Evolutionary conservation across 176 grass and related monocot species (phyloP), one percentile per base, ranked within the genome.

Genomic region (Triticum monococcum): DNA sequence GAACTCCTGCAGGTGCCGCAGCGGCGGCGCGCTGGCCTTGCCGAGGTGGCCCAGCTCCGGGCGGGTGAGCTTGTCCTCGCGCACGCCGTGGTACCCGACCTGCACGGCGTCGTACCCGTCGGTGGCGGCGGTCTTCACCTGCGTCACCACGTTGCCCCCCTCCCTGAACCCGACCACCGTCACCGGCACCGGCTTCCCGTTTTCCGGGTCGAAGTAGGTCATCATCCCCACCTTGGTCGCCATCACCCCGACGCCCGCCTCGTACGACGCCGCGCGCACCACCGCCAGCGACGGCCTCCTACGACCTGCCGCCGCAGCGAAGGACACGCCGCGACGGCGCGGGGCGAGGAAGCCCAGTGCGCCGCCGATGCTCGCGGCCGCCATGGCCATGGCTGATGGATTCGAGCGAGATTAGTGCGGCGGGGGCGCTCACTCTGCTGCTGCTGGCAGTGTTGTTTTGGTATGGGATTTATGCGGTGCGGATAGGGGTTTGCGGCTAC

Each of bases 181-280:
- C 78, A 98, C 93, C 0, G 96, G 96, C 30, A 98, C 91, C 18
- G 92, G 89, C 75, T 85, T 91, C 30, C 91, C 91, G 24, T 79
- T 82, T 1, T 63, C 86, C 12, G 91, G 88, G 54, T 95, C 91
- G 91, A 93, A 92, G 88, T 92, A 98, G 61, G 89, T 93, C 96
- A 98, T 98, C 96, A 98, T 94, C 72, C 96, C 93, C 59, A 98
- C 91, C 91, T 95, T 98, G 66, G 96, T 95, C 8, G 89, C 96
- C 93, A 98, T 94, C 72, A 98, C 84, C 41, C 96, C 96, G 32
- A 98, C 85, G 16, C 93, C 91, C 25, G 91, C 93, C 63, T 95
- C 91, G 56, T 83, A 88, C 36, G 88, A 87, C 71, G 91, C 88
- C 25, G 73, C 73, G 24, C 70, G 86, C 50, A 80, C 88, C 28